Base-by-base conservation (phyloP, 208 protist genomes). In the Acanthamoeba sp. region DNA sequence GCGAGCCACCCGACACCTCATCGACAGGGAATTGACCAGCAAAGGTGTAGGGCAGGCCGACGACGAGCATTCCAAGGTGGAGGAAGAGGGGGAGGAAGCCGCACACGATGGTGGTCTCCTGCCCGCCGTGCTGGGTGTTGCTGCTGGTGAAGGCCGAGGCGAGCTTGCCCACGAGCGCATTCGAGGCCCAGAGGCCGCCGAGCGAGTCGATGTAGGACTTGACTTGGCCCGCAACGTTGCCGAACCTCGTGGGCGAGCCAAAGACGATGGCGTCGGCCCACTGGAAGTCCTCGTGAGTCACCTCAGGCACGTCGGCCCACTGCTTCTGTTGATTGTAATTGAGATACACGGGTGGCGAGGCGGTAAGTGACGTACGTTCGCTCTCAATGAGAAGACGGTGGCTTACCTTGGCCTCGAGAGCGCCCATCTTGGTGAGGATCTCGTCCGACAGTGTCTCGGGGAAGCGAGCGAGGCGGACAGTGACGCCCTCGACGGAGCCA, bases 391-490 rank as follows among this genome's bases (percentile, higher is more conserved):
- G n/a, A n/a, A n/a, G n/a, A n/a, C n/a, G n/a, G n/a, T n/a, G n/a
- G n/a, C n/a, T 4, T 38, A 64, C 48, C 80, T 88, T 88, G 42
- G 93, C 93, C 36, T 85, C 93, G 27, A 84, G 32, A 14, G 95
- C 95, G 69, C 38, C 6, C 95, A 96, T 95, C 95, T 96, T 96
- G 22, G 3, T 87, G 9, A 96, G 91, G 3, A 96, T 59, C 71
- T 95, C 93, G 7, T 50, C n/a, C 14, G 93, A 62, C 1, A 96
- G 62, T 6, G 95, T 96, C 88, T 96, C 95, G 36, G 55, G 71
- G 22, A 96, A 40, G 36, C 69, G 66, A 1, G 38, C 45, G 32
- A 96, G 36, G 34, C 27, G 10, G 2, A 95, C 95, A 34, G 48
- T 69, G 34, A 91, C 95, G 29, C 95, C 95, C 16, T 55, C 59